Evolutionary conservation across 306 rosid species (phyloP).

Genomic region (Cucumis hystrix): DNA sequence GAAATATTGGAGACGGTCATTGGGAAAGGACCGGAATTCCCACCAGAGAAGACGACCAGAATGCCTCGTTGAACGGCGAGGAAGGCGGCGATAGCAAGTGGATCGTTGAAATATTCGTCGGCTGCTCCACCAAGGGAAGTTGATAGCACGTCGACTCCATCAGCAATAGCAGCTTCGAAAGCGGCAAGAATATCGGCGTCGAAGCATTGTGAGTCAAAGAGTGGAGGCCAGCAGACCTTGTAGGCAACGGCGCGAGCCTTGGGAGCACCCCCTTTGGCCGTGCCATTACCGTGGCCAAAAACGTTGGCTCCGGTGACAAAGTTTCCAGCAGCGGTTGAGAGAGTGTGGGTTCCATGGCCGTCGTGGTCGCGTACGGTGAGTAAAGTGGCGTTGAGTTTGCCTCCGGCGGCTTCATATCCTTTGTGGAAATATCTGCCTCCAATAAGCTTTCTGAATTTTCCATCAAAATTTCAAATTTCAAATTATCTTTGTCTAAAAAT

Average conservation of each 20-base stretch:
- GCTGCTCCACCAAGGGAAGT: neutral
- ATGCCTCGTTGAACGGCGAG: neutral
- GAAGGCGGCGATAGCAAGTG: neutral
- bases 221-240: neutral
- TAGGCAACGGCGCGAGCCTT: neutral
- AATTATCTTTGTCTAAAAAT: no score
- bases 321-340: neutral
- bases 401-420: neutral
- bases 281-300: neutral
- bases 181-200: neutral
- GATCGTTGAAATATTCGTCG: neutral
- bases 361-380: neutral
- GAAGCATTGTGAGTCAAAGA: neutral
- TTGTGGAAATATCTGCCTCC: neutral
- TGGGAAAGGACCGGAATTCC: neutral
- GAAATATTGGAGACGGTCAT: neutral
- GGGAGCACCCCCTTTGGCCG: neutral
- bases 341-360: slow-evolving; percentile 3
- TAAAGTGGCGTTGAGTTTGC: neutral
- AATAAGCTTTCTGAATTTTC: neutral
- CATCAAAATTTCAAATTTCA: neutral
- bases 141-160: neutral
- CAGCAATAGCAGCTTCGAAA: neutral
- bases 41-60: neutral
- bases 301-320: neutral